Evolutionary conservation across 108 stramenopile species (phyloP).

Genomic region (Fistulifera pelliculosa): DNA sequence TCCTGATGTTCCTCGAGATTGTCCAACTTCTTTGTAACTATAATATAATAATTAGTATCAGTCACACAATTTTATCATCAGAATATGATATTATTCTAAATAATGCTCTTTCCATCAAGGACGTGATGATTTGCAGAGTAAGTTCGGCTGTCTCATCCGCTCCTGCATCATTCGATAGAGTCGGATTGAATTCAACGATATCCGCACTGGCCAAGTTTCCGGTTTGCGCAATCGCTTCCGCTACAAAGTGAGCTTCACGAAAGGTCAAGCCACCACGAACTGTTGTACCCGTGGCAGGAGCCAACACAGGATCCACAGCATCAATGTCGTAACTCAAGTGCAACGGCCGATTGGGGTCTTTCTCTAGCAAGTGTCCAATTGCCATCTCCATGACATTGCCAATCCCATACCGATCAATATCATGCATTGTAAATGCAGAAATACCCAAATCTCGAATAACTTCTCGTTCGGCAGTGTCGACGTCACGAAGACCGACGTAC

Average conservation of each 20-base stretch:
- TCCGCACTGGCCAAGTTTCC: slow-evolving; percentile 92
- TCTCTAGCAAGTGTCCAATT: slow-evolving; percentile 71
- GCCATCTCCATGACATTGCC: slow-evolving; percentile 93
- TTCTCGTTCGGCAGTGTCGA: slow-evolving; percentile 84
- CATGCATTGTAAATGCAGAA: slow-evolving; percentile 89
- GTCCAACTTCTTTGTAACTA: too few species aligned
- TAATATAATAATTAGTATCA: too few species aligned
- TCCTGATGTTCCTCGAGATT: too few species aligned
- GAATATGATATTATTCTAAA: slow-evolving; percentile 19
- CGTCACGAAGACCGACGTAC: slow-evolving; percentile 94
- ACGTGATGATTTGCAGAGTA: slow-evolving; percentile 67
- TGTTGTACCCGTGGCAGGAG: slow-evolving; percentile 96
- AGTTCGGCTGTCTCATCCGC: slow-evolving; percentile 77
- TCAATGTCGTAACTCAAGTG: slow-evolving; percentile 97
- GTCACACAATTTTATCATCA: too few species aligned
- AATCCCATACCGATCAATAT: slow-evolving; percentile 95
- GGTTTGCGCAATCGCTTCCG: slow-evolving; percentile 82
- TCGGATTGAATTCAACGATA: slow-evolving; percentile 95
- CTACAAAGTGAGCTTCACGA: slow-evolving; percentile 96
- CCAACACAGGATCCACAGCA: slow-evolving; percentile 90
- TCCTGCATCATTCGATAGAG: slow-evolving; percentile 67
- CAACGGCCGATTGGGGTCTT: slow-evolving; percentile 65
- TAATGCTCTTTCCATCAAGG: slow-evolving; percentile 76
- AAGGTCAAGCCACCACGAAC: slow-evolving; percentile 97
- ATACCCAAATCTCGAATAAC: slow-evolving; percentile 74